Evolutionary conservation across 1,284 basidiomycete genomes (phyloP).

Genomic region (Puccinia novopanici): DNA sequence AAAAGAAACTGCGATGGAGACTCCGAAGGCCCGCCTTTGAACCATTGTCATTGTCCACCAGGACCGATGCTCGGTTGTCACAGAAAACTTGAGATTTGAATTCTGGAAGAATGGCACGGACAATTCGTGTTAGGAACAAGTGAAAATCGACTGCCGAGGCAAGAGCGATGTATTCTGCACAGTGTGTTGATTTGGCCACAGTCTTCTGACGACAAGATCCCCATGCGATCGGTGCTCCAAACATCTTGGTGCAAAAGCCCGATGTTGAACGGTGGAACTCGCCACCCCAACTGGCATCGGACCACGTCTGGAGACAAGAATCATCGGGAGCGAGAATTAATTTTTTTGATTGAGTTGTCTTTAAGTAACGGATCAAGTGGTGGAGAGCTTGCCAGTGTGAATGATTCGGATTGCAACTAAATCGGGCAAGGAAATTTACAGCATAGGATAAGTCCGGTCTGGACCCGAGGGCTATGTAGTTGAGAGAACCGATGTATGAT

Average conservation of each 20-base stretch:
- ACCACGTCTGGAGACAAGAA: neutral
- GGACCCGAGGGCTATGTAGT: constrained; percentile 18
- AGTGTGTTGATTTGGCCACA: neutral
- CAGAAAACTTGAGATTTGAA: neutral
- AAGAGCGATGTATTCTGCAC: constrained; percentile 12
- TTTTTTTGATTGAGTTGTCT: neutral
- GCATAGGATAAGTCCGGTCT: constrained; percentile 2
- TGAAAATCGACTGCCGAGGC: neutral
- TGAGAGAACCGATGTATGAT: constrained; percentile 28
- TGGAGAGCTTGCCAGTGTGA: constrained; percentile 8
- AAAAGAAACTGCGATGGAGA: too few species aligned
- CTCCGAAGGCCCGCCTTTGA: neutral
- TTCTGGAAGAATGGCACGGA: neutral
- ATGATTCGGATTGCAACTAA: neutral
- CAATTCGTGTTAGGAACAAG: neutral
- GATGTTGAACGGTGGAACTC: too few species aligned
- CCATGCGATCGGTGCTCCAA: constrained; percentile 2
- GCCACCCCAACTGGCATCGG: too few species aligned
- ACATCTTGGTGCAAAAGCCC: neutral
- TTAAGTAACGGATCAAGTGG: neutral
- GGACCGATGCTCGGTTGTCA: constrained; percentile 6
- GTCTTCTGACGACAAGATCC: constrained; percentile 1
- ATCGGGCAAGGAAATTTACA: neutral
- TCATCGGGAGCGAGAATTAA: neutral
- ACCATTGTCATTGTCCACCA: constrained; percentile 8